Conservation (phyloP, 164 flowering plant species). For the Euptelea pleiosperma region DNA sequence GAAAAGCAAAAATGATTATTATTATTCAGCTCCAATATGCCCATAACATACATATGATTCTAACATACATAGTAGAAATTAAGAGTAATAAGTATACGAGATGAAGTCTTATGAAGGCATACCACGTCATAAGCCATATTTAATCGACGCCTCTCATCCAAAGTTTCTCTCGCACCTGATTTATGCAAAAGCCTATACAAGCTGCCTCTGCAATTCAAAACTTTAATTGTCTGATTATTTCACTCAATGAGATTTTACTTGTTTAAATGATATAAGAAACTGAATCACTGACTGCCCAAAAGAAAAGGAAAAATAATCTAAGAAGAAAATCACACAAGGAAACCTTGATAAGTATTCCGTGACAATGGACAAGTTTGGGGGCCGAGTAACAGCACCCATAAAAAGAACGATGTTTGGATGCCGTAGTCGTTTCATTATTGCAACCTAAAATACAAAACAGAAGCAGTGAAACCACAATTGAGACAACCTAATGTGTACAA, state of each 20-base stretch:
- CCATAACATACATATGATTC: no score
- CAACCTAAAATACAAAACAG: slow-evolving; percentile 78
- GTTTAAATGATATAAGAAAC: not conserved
- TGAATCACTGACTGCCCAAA: not conserved
- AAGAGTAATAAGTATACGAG: not conserved
- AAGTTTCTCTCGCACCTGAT: slow-evolving; percentile 71
- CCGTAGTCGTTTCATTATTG: slow-evolving; percentile 88
- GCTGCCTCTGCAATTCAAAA: slow-evolving; percentile 75
- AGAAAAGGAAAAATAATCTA: not conserved
- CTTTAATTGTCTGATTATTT: not conserved
- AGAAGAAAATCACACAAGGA: slow-evolving; percentile 5
- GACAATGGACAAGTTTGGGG: slow-evolving; percentile 93
- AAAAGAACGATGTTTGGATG: slow-evolving; percentile 98
- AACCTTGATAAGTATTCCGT: slow-evolving; percentile 97
- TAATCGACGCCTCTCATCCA: slow-evolving; percentile 88
- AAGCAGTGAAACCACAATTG: no score
- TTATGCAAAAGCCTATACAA: slow-evolving; percentile 84
- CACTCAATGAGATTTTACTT: not conserved
- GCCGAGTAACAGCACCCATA: slow-evolving; percentile 97
- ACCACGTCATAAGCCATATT: slow-evolving; percentile 99
- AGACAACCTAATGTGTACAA: no score
- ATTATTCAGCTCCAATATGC: no score
- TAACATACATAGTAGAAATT: no score
- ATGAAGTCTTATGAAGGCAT: slow-evolving; percentile 17
- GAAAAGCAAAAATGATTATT: no score